Evolutionary conservation across 2,329 filamentous ascomycete species (phyloP).

Genomic region (Fusarium heterosporum): DNA sequence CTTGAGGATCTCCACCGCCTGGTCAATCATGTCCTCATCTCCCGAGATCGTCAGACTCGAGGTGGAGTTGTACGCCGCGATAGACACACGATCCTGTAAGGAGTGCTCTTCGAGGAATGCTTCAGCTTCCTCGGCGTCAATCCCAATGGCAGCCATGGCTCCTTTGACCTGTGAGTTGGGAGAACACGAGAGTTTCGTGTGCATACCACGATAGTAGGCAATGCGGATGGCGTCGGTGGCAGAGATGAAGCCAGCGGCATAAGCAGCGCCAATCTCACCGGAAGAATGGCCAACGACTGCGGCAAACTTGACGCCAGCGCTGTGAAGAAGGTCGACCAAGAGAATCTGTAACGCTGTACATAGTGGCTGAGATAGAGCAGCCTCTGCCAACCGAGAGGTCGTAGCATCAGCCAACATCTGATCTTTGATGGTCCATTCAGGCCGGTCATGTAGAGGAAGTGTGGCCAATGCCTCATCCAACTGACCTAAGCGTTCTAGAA

Average conservation of each 20-base stretch:
- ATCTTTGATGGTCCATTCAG: neutral
- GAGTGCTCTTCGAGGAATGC: too few species aligned
- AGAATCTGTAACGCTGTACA: neutral
- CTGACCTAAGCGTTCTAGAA: neutral
- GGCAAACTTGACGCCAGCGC: conserved; percentile 47
- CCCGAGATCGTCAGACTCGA: conserved; percentile 40
- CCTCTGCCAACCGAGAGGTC: neutral
- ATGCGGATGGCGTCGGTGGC: conserved; percentile 54
- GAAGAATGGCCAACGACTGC: conserved; percentile 58
- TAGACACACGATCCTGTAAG: neutral
- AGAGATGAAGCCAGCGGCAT: neutral
- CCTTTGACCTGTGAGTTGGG: neutral
- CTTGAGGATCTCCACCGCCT: neutral
- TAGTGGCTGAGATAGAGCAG: neutral
- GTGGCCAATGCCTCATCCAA: neutral
- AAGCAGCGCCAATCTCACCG: conserved; percentile 60
- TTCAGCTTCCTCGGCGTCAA: neutral
- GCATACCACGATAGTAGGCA: neutral
- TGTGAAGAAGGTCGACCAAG: neutral
- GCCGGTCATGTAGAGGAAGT: neutral
- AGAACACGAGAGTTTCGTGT: neutral
- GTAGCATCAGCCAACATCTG: neutral
- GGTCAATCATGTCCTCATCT: neutral
- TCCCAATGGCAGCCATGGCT: neutral
- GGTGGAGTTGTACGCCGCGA: neutral